phyloP scores from a whole-genome alignment of 129 eudicot species.

The Tagetes patula region DNA sequence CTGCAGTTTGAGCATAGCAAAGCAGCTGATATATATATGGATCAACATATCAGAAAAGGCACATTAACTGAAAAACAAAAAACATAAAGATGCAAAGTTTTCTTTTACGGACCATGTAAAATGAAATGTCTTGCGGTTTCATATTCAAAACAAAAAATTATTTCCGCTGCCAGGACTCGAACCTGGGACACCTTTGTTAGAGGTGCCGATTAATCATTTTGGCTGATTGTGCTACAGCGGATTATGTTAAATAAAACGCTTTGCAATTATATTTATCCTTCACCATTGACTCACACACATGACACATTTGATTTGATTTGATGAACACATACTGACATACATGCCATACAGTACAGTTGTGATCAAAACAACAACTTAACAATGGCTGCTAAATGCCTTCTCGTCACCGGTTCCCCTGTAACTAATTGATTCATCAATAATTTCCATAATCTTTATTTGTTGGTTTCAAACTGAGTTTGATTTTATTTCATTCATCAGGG shows the following conservation, averaged over 20 bases:
- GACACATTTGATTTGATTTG: too few species aligned
- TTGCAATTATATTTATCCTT: background rate
- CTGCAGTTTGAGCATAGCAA: too few species aligned
- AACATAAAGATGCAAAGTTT: too few species aligned
- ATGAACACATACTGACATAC: too few species aligned
- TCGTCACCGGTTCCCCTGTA: constrained; percentile 79
- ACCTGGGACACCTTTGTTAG: constrained; percentile 29
- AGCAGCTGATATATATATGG: too few species aligned
- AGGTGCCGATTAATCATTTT: constrained; percentile 4
- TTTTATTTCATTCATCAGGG: constrained; percentile 50
- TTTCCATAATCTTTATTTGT: background rate
- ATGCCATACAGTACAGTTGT: too few species aligned
- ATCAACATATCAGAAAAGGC: too few species aligned
- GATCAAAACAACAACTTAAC: background rate
- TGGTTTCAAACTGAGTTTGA: too few species aligned
- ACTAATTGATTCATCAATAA: background rate
- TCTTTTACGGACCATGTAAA: too few species aligned
- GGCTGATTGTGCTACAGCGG: constrained; percentile 13
- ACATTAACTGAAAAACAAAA: too few species aligned
- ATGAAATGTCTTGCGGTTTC: too few species aligned
- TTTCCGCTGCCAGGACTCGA: constrained; percentile 33
- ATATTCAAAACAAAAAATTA: too few species aligned
- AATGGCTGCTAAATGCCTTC: constrained; percentile 60
- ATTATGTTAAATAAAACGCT: fast-evolving
- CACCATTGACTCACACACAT: background rate